Evolutionary conservation across 2,329 filamentous ascomycete species (phyloP), one percentile per base, ranked within the genome.

Genomic region (Ascochyta koolunga): DNA sequence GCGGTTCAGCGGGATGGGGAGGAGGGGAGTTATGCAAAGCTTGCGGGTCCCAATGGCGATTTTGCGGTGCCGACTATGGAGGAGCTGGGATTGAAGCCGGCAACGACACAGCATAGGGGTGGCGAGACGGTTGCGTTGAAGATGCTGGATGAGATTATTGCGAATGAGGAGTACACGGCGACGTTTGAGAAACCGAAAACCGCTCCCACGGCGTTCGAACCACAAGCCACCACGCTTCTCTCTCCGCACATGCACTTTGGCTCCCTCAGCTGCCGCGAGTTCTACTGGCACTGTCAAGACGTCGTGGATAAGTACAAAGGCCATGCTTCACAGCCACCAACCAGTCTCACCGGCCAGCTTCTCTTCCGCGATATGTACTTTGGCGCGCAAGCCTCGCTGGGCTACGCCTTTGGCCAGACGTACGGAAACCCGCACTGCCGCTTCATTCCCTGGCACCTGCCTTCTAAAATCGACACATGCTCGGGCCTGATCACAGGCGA

Each of bases 361-460:
- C 78, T 91, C 10, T 93, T 93, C 71, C 82, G 89, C 15, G 89
- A 93, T 68, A 93, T 93, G 89, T 93, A 92, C 73, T 92, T 93
- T 63, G 89, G 83, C 13, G 89, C 89, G 0, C 89, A 93, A 68
- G 88, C 89, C 0, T 81, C 83, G 0, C 76, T 91, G 1, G 89
- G 89, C 0, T 78, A 82, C 27, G 65, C 77, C 0, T 92, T 90
- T 62, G 79, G 76, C 1, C 88, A 90, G 64, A 87, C 87, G 0
- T 77, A 83, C 42, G 82, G 83, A 31, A 93, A 93, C 64, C 72
- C 80, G 0, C 76, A 87, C 59, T 88, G 84, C 33, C 82, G 89
- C n/a, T 91, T 92, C 72, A 84, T 93, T 13, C 89, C 89, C 4
- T 93, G 89, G 89, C 88, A 91, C 66, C 76, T 93, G 1, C 89